Conservation (phyloP, 1,284 basidiomycete species). For the Coniferiporia weirii region DNA sequence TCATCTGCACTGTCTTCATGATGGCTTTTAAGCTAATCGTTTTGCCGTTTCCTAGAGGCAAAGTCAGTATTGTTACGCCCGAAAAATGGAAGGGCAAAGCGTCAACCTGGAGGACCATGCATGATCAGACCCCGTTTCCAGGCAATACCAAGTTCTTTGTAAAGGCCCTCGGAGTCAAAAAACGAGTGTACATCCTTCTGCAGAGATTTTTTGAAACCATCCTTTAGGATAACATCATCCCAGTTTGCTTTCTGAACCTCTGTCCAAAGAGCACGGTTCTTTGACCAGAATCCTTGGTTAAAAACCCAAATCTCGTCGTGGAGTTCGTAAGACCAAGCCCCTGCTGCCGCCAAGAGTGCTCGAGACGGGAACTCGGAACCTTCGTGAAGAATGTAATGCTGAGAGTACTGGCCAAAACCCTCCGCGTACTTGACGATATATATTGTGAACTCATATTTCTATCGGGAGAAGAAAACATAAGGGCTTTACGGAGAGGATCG, state of each 20-base stretch:
- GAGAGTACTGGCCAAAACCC: conserved; percentile 13
- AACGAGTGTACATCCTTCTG: conserved; percentile 74
- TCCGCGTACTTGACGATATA: conserved; percentile 38
- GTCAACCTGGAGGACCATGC: conserved; percentile 64
- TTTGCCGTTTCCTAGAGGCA: conserved; percentile 66
- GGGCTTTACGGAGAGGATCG: neutral
- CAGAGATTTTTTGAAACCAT: conserved; percentile 59
- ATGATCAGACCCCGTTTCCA: conserved; percentile 82
- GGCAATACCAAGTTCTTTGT: conserved; percentile 68
- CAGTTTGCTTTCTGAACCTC: conserved; percentile 70
- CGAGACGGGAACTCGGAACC: conserved; percentile 50
- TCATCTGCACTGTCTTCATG: conserved; percentile 59
- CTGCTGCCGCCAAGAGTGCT: conserved; percentile 49
- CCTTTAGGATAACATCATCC: conserved; percentile 72
- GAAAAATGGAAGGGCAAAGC: neutral
- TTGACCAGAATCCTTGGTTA: conserved; percentile 63
- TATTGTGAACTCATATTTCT: conserved; percentile 45
- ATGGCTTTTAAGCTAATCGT: conserved; percentile 76
- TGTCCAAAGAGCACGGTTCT: conserved; percentile 57
- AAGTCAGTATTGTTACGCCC: neutral
- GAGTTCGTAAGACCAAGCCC: conserved; percentile 45
- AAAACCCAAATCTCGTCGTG: conserved; percentile 75
- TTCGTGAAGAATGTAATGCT: conserved; percentile 55
- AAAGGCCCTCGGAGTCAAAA: conserved; percentile 64
- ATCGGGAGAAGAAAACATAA: neutral